Percentiles rank a stretch among this genome's conserved stretches.
Evolutionary conservation across 139 green algal species (phyloP).

Genomic region (Haematococcus lacustris): DNA sequence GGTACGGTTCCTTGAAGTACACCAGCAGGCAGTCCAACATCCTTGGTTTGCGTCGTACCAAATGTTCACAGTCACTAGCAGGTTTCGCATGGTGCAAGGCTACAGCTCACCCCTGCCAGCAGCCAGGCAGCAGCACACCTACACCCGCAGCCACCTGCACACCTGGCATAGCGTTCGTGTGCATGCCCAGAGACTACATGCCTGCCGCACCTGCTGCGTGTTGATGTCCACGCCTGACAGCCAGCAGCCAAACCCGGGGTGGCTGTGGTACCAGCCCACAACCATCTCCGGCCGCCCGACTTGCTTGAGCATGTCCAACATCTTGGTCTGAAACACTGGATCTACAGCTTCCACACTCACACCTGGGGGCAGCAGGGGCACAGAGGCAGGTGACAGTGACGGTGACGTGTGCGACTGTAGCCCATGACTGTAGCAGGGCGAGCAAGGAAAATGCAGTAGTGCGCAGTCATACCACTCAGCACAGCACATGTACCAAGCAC

Average conservation of each 20-base stretch:
- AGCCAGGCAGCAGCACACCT: neutral
- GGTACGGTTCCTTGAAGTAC: neutral
- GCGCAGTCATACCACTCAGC: too few species aligned
- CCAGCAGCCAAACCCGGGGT: conserved; percentile 99
- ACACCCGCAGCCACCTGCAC: too few species aligned
- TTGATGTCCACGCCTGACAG: conserved; percentile 99
- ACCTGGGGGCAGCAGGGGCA: too few species aligned
- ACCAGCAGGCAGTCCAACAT: neutral
- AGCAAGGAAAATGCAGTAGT: too few species aligned
- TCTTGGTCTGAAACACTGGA: conserved; percentile 98
- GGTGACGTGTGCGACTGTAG: too few species aligned
- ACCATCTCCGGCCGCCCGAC: conserved; percentile 97
- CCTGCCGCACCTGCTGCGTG: conserved; percentile 83
- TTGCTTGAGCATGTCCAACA: conserved; percentile 99
- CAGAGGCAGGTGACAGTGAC: too few species aligned
- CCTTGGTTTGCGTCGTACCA: neutral
- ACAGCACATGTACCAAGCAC: too few species aligned
- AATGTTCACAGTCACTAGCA: neutral
- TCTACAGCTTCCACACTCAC: conserved; percentile 98
- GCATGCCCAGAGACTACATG: neutral
- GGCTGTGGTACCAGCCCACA: conserved; percentile 98
- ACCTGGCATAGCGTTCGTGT: neutral
- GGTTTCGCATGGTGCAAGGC: neutral
- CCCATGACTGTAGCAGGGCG: too few species aligned
- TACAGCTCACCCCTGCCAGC: neutral